phyloP scores from a whole-genome alignment of 2,329 filamentous ascomycete species.

The Aspergillus texensis region DNA sequence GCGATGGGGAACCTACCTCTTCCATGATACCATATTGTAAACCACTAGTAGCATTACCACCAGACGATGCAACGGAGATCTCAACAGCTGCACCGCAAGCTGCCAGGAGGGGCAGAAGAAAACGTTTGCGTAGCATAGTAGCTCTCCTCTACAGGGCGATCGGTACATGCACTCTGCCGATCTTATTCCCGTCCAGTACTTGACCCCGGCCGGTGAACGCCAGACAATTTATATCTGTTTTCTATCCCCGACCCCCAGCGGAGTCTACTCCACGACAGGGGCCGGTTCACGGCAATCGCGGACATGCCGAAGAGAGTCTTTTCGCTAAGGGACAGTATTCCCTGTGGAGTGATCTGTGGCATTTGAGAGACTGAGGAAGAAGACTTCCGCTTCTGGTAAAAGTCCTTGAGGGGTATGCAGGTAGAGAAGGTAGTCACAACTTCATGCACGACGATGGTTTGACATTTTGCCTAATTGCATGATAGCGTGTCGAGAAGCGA shows the following conservation, averaged over 20 bases:
- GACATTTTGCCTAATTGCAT: conserved; percentile 5
- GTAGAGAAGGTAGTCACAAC: not conserved
- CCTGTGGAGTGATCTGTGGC: not conserved
- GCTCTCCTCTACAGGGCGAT: conserved; percentile 2
- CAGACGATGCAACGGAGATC: conserved; percentile 32
- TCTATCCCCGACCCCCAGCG: not conserved
- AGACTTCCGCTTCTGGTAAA: conserved; percentile 14
- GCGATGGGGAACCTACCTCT: conserved; percentile 24
- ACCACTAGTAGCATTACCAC: conserved; percentile 30
- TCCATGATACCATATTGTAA: conserved; percentile 36
- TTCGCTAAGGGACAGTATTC: not conserved
- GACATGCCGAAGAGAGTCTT: not conserved
- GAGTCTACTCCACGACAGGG: not conserved
- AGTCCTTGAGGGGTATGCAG: conserved; percentile 16
- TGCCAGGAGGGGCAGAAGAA: conserved; percentile 31
- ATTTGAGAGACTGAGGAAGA: not conserved
- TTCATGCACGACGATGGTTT: not conserved
- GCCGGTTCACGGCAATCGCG: not conserved
- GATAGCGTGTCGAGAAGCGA: not conserved
- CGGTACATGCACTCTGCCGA: conserved; percentile 11
- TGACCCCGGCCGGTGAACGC: not conserved
- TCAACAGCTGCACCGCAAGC: conserved; percentile 27
- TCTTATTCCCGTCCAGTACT: conserved; percentile 9
- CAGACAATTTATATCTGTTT: conserved; percentile 10
- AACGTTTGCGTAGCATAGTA: conserved; percentile 24